A percentile compares a stretch with the other conserved stretches of the same genome.
Conservation (phyloP, 805 yeast species). For the Jamesozyma jinghongensis region DNA sequence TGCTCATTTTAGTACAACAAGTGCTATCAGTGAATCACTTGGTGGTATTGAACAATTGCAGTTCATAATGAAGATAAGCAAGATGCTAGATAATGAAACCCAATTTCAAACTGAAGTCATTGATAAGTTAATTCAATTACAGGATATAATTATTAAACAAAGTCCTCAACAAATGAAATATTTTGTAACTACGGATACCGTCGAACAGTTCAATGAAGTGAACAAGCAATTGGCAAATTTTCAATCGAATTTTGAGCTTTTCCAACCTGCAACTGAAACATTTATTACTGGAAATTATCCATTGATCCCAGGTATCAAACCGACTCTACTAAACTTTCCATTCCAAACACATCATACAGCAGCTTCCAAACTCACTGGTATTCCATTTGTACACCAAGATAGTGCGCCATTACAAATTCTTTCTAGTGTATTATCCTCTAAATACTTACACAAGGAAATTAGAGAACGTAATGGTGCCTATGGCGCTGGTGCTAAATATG, state of each 20-base stretch:
- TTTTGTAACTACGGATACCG: constrained; percentile 52
- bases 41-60: constrained; percentile 72
- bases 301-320: constrained; percentile 8
- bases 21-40: constrained; percentile 52
- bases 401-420: constrained; percentile 81
- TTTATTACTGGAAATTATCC: constrained; percentile 5
- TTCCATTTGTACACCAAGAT: constrained; percentile 57
- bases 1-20: constrained; percentile 52
- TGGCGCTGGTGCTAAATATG: constrained; percentile 88
- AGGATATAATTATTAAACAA: constrained; percentile 34
- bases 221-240: constrained; percentile 25
- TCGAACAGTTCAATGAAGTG: constrained; percentile 19
- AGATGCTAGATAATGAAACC: constrained; percentile 40
- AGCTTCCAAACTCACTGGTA: constrained; percentile 50
- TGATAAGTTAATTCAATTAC: constrained; percentile 51
- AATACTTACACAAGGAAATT: constrained; percentile 76
- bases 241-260: not conserved
- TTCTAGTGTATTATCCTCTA: constrained; percentile 71
- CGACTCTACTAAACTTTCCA: constrained; percentile 60
- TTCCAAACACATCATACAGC: constrained; percentile 85
- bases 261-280: too few relatives aligned
- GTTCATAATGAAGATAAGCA: constrained; percentile 53
- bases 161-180: constrained; percentile 32
- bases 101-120: constrained; percentile 47
- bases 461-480: constrained; percentile 97